phyloP scores from a whole-genome alignment of 2,329 filamentous ascomycete genomes.

The Curvularia lunata region DNA sequence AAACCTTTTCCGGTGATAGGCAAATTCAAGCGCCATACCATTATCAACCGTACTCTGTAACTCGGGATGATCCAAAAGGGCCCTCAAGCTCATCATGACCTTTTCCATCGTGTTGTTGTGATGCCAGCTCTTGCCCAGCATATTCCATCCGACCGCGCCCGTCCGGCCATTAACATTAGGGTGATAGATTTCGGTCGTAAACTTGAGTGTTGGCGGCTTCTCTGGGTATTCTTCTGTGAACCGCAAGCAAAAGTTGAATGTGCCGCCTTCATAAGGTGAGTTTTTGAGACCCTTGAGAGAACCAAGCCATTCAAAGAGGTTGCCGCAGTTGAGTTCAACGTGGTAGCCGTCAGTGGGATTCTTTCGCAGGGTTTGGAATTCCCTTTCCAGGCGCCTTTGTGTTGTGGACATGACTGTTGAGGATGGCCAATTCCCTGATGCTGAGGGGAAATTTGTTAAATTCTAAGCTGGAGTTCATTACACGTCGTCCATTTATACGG shows the following conservation, averaged over 20 bases:
- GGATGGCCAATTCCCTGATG: not conserved
- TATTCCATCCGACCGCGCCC: not conserved
- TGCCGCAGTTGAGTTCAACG: constrained; percentile 1
- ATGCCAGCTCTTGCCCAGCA: constrained; percentile 4
- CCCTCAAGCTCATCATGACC: constrained; percentile 3
- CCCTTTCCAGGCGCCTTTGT: constrained; percentile 10
- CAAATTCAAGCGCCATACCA: constrained; percentile 7
- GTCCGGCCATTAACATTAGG: constrained; percentile 2
- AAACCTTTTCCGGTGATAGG: not conserved
- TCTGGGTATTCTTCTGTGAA: constrained; percentile 9
- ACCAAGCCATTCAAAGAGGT: constrained; percentile 7
- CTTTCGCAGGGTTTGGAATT: constrained; percentile 5
- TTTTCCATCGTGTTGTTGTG: constrained; percentile 7
- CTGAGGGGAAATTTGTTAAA: not conserved
- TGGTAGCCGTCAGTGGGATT: constrained; percentile 1
- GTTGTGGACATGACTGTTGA: not conserved
- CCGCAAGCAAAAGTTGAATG: constrained; percentile 4
- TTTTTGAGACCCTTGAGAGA: not conserved
- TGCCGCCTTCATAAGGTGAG: constrained; percentile 6
- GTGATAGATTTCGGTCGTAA: constrained; percentile 11
- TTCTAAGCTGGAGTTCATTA: not conserved
- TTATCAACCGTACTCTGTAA: constrained; percentile 8
- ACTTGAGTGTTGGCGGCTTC: constrained; percentile 6
- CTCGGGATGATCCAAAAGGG: constrained; percentile 5
- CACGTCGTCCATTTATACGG: not conserved